Conservation (phyloP, 108 stramenopile species). For the Skeletonema potamos region DNA sequence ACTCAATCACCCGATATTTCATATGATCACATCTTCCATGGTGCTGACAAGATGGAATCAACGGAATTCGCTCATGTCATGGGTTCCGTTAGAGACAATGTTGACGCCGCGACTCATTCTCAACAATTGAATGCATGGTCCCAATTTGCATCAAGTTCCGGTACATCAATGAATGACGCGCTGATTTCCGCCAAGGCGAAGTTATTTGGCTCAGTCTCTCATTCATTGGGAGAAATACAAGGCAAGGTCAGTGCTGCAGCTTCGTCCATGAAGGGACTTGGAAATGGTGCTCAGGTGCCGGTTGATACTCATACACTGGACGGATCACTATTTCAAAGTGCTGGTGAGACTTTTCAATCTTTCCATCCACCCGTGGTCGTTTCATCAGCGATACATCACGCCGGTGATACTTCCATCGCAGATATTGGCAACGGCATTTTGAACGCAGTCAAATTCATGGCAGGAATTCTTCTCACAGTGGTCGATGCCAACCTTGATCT, state of each 20-base stretch:
- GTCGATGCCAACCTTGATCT: constrained; percentile 18
- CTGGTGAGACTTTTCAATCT: neutral
- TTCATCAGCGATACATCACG: constrained; percentile 1
- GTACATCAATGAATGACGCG: constrained; percentile 7
- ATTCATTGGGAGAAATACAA: constrained; percentile 10
- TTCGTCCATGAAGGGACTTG: constrained; percentile 7
- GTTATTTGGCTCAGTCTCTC: constrained; percentile 14
- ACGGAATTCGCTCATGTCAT: neutral
- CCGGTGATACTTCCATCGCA: constrained; percentile 24
- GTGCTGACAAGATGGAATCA: neutral
- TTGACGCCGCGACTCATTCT: neutral
- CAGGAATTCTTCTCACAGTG: constrained; percentile 19
- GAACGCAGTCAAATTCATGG: constrained; percentile 15
- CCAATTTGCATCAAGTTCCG: constrained; percentile 5
- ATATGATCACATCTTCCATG: neutral
- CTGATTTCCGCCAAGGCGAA: neutral
- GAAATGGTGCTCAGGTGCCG: neutral
- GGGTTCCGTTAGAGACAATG: neutral
- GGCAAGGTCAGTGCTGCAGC: constrained; percentile 12
- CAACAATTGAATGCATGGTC: neutral
- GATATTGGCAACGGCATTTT: constrained; percentile 26
- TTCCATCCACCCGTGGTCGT: neutral
- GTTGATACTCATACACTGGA: neutral
- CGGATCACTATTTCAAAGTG: neutral
- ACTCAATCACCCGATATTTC: neutral